Conservation (phyloP, 345 rosid species). For the Rhizophora mangle region DNA sequence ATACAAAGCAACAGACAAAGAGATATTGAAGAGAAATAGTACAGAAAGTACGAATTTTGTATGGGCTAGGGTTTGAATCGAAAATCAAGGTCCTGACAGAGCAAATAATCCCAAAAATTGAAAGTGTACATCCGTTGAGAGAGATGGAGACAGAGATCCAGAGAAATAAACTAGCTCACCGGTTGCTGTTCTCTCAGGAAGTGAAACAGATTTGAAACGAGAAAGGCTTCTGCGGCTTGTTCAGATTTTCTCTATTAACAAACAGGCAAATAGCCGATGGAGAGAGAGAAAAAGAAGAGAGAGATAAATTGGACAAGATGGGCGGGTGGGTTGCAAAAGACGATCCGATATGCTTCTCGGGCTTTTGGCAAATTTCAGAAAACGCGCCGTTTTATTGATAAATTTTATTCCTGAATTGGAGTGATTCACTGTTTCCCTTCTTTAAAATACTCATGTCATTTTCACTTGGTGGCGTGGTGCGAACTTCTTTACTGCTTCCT, state of each 20-base stretch:
- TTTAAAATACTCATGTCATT: no score
- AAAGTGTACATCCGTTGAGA: background rate
- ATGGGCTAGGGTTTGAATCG: background rate
- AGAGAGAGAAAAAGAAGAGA: background rate
- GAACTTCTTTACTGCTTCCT: no score
- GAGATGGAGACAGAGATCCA: background rate
- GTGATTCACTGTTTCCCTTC: no score
- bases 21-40: background rate
- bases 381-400: no score
- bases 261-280: background rate
- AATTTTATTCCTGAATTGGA: no score
- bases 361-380: no score
- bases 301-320: background rate
- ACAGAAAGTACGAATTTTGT: background rate
- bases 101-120: background rate
- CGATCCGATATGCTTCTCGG: no score
- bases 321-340: background rate
- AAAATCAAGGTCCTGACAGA: background rate
- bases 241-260: slow-evolving; percentile 1
- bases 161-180: slow-evolving; percentile 2
- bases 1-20: background rate
- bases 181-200: background rate
- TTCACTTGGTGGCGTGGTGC: no score
- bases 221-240: background rate
- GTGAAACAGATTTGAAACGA: background rate